These are phyloP conservation scores for Talaromyces sp. DNA, from an alignment of 2,329 filamentous ascomycete species.

Conservation along the genomic window DNA sequence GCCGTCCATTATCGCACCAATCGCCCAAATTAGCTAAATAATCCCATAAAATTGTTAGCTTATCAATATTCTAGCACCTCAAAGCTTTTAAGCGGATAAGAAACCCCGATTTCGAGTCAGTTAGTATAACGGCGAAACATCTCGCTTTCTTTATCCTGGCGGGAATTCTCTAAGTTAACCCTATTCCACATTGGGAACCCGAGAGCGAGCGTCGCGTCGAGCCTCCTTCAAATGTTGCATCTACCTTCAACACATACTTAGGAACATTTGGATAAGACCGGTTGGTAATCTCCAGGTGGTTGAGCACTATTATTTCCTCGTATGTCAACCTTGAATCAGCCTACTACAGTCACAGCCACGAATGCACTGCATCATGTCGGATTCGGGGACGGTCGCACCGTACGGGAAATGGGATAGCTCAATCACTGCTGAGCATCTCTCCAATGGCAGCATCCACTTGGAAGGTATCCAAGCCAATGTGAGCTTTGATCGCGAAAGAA, in stretches of 20 bases:
- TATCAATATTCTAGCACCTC: background rate
- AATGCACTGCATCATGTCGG: background rate
- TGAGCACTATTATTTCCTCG: background rate
- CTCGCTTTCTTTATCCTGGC: background rate
- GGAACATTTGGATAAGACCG: background rate
- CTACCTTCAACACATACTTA: background rate
- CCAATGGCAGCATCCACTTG: slow-evolving; percentile 1
- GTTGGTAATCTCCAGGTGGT: background rate
- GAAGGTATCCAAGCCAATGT: slow-evolving; percentile 4
- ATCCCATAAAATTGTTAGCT: background rate
- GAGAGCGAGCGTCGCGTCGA: background rate
- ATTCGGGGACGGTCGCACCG: background rate
- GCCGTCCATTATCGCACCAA: background rate
- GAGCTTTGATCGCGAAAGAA: background rate
- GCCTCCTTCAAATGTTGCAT: background rate
- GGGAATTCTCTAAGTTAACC: background rate
- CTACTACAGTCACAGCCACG: background rate
- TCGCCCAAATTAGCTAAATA: background rate
- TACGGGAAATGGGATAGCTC: slow-evolving; percentile 6
- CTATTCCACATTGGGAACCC: background rate
- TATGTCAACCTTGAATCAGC: background rate
- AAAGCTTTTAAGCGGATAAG: background rate
- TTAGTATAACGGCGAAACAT: background rate
- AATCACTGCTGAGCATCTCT: slow-evolving; percentile 2
- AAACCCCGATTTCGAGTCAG: background rate